These are phyloP conservation scores for Zymoseptoria pseudotritici DNA, from an alignment of 2,329 filamentous ascomycete species.

Conservation along the genomic window DNA sequence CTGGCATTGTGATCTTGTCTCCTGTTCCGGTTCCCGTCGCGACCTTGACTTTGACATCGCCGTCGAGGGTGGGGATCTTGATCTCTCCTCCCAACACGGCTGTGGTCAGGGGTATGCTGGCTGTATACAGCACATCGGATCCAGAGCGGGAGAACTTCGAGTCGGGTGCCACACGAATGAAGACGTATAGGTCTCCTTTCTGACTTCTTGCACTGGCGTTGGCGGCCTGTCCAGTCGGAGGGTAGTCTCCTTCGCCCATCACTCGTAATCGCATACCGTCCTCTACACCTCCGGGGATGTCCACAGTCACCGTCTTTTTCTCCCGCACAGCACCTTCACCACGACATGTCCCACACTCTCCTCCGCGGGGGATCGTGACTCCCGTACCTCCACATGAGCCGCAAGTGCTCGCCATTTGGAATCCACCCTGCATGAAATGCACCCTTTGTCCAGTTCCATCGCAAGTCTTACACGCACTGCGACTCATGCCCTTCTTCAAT, in stretches of 20 bases:
- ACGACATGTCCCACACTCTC: conserved; percentile 70
- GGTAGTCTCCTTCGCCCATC: conserved; percentile 78
- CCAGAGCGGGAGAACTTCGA: conserved; percentile 81
- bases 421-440: conserved; percentile 83
- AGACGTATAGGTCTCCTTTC: conserved; percentile 83
- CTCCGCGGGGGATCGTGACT: conserved; percentile 65
- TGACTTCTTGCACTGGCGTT: conserved; percentile 57
- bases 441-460: conserved; percentile 80
- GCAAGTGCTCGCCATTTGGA: conserved; percentile 93
- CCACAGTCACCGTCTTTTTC: conserved; percentile 73
- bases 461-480: conserved; percentile 68
- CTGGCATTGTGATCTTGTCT: conserved; percentile 78
- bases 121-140: conserved; percentile 87
- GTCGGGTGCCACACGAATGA: conserved; percentile 82
- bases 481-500: conserved; percentile 70
- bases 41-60: conserved; percentile 83
- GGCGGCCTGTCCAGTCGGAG: conserved; percentile 63
- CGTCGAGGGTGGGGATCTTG: conserved; percentile 80
- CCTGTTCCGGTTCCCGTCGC: conserved; percentile 86
- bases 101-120: conserved; percentile 83
- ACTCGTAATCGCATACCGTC: conserved; percentile 90
- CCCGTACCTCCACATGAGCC: conserved; percentile 73
- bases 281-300: conserved; percentile 92
- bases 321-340: conserved; percentile 82
- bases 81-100: conserved; percentile 88